These are phyloP conservation scores for Teunomyces cretensis DNA, from an alignment of 805 yeast genomes.

Conservation along the genomic window DNA sequence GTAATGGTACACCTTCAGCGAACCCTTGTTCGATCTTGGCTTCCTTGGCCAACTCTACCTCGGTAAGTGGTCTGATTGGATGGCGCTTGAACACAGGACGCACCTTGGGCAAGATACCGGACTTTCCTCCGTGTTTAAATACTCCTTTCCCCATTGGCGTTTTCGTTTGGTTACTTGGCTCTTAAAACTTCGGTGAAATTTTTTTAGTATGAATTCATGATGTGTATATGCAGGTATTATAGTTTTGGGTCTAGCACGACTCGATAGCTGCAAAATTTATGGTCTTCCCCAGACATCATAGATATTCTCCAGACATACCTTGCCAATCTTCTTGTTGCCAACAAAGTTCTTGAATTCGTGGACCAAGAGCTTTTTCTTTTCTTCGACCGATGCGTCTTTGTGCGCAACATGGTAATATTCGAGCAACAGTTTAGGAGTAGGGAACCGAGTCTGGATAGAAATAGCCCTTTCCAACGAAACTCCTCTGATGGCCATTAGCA, in stretches of 20 bases:
- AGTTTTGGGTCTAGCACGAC: neutral
- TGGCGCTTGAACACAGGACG: conserved; percentile 68
- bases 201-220: neutral
- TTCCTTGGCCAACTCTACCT: conserved; percentile 41
- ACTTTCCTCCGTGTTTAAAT: conserved; percentile 57
- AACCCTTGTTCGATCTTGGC: conserved; percentile 56
- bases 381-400: conserved; percentile 17
- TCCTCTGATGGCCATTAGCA: conserved; percentile 81
- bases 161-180: neutral
- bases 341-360: conserved; percentile 40
- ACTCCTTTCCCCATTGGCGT: conserved; percentile 48
- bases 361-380: conserved; percentile 30
- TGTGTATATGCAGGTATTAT: neutral
- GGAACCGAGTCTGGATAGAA: conserved; percentile 65
- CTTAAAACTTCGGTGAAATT: conserved; percentile 1
- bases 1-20: conserved; percentile 71
- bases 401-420: conserved; percentile 41
- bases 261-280: neutral
- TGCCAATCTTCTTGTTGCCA: conserved; percentile 53
- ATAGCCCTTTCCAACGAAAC: conserved; percentile 83
- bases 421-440: conserved; percentile 67
- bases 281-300: conserved; percentile 56
- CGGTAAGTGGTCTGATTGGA: conserved; percentile 51
- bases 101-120: conserved; percentile 80
- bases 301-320: conserved; percentile 49